A percentile compares a stretch with the other conserved stretches of the same genome.
phyloP scores from a whole-genome alignment of 2,329 filamentous ascomycete species.

The Cercospora beticola region DNA sequence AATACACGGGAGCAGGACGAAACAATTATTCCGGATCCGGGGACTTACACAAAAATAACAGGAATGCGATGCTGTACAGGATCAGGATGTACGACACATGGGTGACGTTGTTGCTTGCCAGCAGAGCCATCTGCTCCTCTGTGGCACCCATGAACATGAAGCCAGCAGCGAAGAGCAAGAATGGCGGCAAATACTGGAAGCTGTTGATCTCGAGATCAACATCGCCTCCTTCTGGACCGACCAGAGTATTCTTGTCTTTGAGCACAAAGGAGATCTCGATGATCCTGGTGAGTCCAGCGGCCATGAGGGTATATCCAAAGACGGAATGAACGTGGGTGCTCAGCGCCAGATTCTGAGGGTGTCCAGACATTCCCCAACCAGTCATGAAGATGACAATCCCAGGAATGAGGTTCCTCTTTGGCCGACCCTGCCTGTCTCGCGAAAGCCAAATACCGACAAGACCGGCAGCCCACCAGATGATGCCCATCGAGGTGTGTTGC shows the following conservation, averaged over 20 bases:
- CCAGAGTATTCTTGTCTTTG: constrained; percentile 59
- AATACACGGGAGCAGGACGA: background rate
- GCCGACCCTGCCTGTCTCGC: constrained; percentile 74
- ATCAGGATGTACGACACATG: constrained; percentile 92
- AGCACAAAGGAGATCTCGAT: constrained; percentile 90
- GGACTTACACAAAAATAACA: constrained; percentile 77
- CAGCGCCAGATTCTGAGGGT: constrained; percentile 79
- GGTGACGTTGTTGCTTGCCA: constrained; percentile 72
- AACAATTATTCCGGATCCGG: background rate
- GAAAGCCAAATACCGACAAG: constrained; percentile 91
- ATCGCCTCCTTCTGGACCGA: constrained; percentile 32
- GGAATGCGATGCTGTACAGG: constrained; percentile 82
- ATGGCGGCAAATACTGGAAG: constrained; percentile 41
- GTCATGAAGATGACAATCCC: constrained; percentile 88
- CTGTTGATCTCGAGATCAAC: constrained; percentile 52
- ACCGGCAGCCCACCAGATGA: constrained; percentile 96
- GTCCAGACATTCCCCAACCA: constrained; percentile 91
- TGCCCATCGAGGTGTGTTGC: constrained; percentile 99
- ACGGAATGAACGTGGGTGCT: constrained; percentile 84
- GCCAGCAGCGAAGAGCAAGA: constrained; percentile 80
- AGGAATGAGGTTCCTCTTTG: constrained; percentile 90
- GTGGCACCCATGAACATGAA: constrained; percentile 98
- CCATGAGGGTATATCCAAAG: constrained; percentile 96
- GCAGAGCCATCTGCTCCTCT: constrained; percentile 87
- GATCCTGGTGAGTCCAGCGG: constrained; percentile 76